Conservation (phyloP, 768 basidiomycete genomes). For the Hemileccinum impolitum region DNA sequence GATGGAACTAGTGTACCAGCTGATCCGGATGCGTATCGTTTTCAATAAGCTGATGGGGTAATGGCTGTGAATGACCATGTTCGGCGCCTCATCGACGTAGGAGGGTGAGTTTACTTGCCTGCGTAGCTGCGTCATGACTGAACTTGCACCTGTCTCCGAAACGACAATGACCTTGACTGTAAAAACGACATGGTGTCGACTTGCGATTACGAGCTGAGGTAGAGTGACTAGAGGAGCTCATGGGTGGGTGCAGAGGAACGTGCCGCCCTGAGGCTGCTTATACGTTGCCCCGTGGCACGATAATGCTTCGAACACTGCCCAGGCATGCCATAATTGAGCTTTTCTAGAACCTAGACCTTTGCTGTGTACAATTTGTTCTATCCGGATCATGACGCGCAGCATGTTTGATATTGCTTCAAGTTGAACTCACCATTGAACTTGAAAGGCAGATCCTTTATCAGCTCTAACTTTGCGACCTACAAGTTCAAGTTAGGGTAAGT, state of each 20-base stretch:
- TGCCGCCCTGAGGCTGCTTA: slow-evolving; percentile 5
- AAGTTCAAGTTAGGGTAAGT: too few species aligned
- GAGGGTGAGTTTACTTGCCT: neutral
- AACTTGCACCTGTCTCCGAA: slow-evolving; percentile 26
- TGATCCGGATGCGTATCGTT: neutral
- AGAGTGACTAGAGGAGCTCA: slow-evolving; percentile 3
- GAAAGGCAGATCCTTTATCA: too few species aligned
- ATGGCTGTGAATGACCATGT: neutral
- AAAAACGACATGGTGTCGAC: slow-evolving; percentile 16
- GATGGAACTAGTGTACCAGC: neutral
- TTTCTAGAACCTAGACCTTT: neutral
- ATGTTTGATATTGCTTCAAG: too few species aligned
- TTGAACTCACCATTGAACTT: too few species aligned
- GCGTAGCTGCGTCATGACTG: slow-evolving; percentile 15
- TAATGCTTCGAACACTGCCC: neutral
- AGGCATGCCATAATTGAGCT: neutral
- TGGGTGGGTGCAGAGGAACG: too few species aligned
- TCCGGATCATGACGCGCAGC: too few species aligned
- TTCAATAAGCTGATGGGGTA: neutral
- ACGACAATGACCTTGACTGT: slow-evolving; percentile 26
- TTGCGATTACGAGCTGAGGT: neutral
- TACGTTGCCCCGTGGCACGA: neutral
- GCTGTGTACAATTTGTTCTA: neutral
- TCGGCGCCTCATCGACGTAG: neutral
- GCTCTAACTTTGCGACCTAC: too few species aligned